Evolutionary conservation across 1,284 basidiomycete species (phyloP), one percentile per base, ranked within the genome.

Genomic region (Microbotryum saponariae): DNA sequence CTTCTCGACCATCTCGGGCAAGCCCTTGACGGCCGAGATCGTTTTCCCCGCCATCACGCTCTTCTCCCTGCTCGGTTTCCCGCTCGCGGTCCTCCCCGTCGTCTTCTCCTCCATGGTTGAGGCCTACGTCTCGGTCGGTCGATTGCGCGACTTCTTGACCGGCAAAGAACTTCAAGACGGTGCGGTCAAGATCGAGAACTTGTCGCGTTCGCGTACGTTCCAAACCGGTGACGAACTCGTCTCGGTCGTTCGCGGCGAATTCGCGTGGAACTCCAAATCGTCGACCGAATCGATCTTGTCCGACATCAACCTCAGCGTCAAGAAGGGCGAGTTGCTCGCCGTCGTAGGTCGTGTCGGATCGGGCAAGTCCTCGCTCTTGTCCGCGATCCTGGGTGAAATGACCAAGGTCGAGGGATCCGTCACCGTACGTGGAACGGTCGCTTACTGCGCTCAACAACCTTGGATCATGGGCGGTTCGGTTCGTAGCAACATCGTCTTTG

Each of bases 11-110:
- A 83, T 85, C 1, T 85, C 85, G 3, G 76, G 82, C 3, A 80
- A 74, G 51, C 89, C 91, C 2, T 77, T 97, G 6, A 97, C 93
- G 0, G 84, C 88, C 2, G 91, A 96, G 71, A 79, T 92, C 64
- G 91, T 97, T 70, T 97, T 97, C 81, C 93, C 93, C 4, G 86
- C 91, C 0, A 91, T 97, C 58, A 88, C 90, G 0, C 79, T 97
- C 47, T 97, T 97, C 79, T 87, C 90, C 81, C 81, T 97, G 0
- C 79, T 97, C 42, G 82, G 86, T 69, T 88, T 96, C 79, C 91
- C 93, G 25, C 79, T 97, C 44, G 87, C 85, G 60, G 67, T 71
- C 27, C 59, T 71, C 8, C 70, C 70, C 14, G 58, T 69, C 55
- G 71, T 71, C 18, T 87, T 83, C 2, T 84, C 86, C 9, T 87